phyloP scores from a whole-genome alignment of 352 stramenopile species.

The Pseudoperonospora humuli region DNA sequence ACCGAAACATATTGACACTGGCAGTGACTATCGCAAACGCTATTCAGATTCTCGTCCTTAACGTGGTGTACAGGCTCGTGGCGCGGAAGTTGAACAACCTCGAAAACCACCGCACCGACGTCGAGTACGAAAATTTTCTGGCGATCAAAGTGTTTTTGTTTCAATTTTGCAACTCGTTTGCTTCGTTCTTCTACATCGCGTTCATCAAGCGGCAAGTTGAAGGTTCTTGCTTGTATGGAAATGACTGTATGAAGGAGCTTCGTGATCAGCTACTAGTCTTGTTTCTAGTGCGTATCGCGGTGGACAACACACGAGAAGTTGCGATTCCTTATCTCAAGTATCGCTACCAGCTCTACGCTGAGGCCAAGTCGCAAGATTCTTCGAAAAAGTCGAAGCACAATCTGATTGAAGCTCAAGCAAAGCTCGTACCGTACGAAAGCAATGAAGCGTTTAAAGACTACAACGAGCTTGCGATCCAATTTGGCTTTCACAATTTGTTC shows the following conservation, averaged over 20 bases:
- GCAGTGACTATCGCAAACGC: slow-evolving; percentile 59
- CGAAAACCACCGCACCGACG: slow-evolving; percentile 89
- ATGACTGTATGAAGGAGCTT: slow-evolving; percentile 85
- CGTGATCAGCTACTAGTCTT: slow-evolving; percentile 88
- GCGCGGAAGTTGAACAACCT: slow-evolving; percentile 91
- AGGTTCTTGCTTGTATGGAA: slow-evolving; percentile 71
- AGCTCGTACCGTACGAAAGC: slow-evolving; percentile 73
- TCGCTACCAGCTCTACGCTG: slow-evolving; percentile 50
- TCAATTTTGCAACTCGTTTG: slow-evolving; percentile 96
- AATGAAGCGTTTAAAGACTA: slow-evolving; percentile 85
- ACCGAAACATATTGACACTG: slow-evolving; percentile 36
- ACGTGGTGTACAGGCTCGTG: slow-evolving; percentile 87
- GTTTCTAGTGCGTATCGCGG: slow-evolving; percentile 89
- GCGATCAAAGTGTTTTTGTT: slow-evolving; percentile 99
- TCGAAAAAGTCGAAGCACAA: slow-evolving; percentile 46
- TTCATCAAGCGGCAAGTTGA: slow-evolving; percentile 54
- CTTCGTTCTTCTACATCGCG: slow-evolving; percentile 93
- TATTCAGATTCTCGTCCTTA: slow-evolving; percentile 91
- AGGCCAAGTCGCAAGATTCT: slow-evolving; percentile 21
- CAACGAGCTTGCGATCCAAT: slow-evolving; percentile 92
- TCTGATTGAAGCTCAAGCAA: slow-evolving; percentile 79
- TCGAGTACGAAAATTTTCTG: slow-evolving; percentile 86
- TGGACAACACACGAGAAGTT: slow-evolving; percentile 87
- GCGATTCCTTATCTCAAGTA: slow-evolving; percentile 82
- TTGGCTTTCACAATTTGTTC: slow-evolving; percentile 93